A percentile compares a stretch with the other conserved stretches of the same genome.
Evolutionary conservation across 2,329 filamentous ascomycete genomes (phyloP).

Genomic region (Curvularia verruculosa): DNA sequence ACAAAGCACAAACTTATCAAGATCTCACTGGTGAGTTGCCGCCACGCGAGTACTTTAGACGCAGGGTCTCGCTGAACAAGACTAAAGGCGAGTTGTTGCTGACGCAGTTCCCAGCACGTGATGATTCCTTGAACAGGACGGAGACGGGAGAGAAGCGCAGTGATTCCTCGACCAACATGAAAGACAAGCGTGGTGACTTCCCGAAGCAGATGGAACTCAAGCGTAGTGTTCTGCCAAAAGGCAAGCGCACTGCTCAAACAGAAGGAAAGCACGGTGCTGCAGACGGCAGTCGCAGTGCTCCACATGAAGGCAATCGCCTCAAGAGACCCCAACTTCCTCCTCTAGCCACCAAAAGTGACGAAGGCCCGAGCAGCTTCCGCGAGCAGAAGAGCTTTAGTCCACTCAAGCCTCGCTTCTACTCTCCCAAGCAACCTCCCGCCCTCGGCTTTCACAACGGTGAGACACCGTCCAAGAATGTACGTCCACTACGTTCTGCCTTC

Average conservation of each 20-base stretch:
- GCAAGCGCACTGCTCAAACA: no score
- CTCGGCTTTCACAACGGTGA: slow-evolving; percentile 26
- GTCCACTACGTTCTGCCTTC: slow-evolving; percentile 21
- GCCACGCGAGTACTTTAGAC: no score
- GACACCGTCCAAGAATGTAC: slow-evolving; percentile 43
- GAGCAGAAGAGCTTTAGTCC: slow-evolving; percentile 11
- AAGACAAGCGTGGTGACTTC: slow-evolving; percentile 8
- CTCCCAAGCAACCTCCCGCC: slow-evolving; percentile 33
- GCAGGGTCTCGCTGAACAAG: no score
- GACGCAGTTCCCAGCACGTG: slow-evolving; percentile 23
- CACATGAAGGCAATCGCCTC: slow-evolving; percentile 10
- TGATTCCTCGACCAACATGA: neutral
- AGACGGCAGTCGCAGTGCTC: slow-evolving; percentile 7
- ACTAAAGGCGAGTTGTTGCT: slow-evolving; percentile 18
- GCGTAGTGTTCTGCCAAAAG: no score
- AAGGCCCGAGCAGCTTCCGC: slow-evolving; percentile 14
- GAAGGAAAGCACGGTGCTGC: no score
- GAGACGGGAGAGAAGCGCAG: slow-evolving; percentile 12
- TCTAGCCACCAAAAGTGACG: slow-evolving; percentile 25
- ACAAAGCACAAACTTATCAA: slow-evolving; percentile 36
- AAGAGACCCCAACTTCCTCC: slow-evolving; percentile 14
- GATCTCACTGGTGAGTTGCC: slow-evolving; percentile 18
- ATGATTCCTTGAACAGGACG: slow-evolving; percentile 14
- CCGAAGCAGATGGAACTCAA: neutral
- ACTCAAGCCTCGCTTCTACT: slow-evolving; percentile 41